These are phyloP conservation scores for Heliamphora ciliata DNA, from an alignment of 179 eudicot species.

Conservation along the genomic window DNA sequence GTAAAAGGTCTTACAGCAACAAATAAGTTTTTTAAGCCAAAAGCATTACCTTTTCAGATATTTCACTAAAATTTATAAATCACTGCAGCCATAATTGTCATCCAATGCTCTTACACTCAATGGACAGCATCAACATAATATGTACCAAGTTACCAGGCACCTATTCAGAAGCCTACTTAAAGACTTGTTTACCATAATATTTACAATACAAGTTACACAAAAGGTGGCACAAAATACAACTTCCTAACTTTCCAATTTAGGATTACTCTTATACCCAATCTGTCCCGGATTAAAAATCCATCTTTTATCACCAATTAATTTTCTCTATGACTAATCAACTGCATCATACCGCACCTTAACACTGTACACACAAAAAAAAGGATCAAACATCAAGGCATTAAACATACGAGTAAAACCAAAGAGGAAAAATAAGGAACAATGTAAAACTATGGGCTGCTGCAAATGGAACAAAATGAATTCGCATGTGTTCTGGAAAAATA, in stretches of 20 bases:
- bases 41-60: too few relatives aligned
- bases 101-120: neutral
- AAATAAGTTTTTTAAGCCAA: too few relatives aligned
- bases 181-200: neutral
- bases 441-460: neutral
- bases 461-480: slow-evolving; percentile 8
- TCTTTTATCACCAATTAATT: neutral
- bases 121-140: neutral
- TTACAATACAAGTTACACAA: neutral
- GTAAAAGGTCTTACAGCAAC: neutral
- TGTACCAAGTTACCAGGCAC: neutral
- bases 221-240: neutral
- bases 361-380: neutral
- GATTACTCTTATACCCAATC: neutral
- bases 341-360: neutral
- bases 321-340: neutral
- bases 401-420: too few relatives aligned
- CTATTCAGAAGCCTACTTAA: neutral
- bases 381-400: neutral
- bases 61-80: too few relatives aligned
- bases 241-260: neutral
- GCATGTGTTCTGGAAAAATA: neutral
- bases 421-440: neutral
- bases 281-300: neutral
- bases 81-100: neutral